Base-by-base conservation (phyloP, 306 rosid genomes). In the Trifolium subterraneum region DNA sequence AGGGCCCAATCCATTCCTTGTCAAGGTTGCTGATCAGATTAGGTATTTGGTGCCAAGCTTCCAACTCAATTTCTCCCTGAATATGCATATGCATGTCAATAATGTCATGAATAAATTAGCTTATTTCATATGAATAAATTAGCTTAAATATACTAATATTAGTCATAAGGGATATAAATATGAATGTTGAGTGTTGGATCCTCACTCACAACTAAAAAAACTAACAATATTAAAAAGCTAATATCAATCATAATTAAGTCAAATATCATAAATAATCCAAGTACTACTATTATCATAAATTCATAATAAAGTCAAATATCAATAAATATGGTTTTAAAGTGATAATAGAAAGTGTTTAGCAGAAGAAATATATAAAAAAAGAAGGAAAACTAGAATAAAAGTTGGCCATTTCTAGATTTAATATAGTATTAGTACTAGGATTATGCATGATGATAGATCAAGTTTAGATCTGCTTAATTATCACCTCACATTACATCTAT, bases 1-100 rank as follows among this genome's bases (percentile, higher is more conserved):
- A 35, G 39, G 9, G 39, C 2, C 10, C 8, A 35, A 35, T 35
- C 39, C 39, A 36, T 48, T 22, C 36, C 33, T 69, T 48, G 55
- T n/a, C 31, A 62, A 56, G 81, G 61, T 62, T 78, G 64, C 33
- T 78, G 33, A 29, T 29, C 11, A 25, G 50, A 58, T 73, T 80
- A 50, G 45, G 80, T 65, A 25, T 45, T 44, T 22, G 61, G 45
- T 71, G 78, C 25, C 59, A 19, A 4, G 6, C 55, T 68, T 81
- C 20, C 2, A 55, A 29, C 11, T 60, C 41, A 61, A 68, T 62
- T 74, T 81, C 44, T 56, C 72, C 47, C 47, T 10, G 4, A 41
- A 41, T 10, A 41, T 41, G 12, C 12, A 41, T 48, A 48, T 48
- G 8, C 54, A 48, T 15, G 54, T 29, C 7, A 29, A 29, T 29